Conservation (phyloP, 73 alveolate species). For the Symbiodinium pilosum region DNA sequence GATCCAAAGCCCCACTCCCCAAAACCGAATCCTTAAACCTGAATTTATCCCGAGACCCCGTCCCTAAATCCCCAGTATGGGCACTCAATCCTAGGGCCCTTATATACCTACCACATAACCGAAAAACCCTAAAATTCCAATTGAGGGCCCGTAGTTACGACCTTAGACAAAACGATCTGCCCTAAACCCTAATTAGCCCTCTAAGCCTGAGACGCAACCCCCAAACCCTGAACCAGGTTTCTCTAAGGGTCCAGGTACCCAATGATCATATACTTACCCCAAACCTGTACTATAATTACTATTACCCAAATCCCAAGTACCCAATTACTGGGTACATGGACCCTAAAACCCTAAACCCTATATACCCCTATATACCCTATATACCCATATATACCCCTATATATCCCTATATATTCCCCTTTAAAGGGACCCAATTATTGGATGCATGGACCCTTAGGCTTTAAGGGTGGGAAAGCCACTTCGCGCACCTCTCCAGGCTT, state of each 20-base stretch:
- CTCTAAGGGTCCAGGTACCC: too few species aligned
- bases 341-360: neutral
- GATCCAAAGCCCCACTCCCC: too few species aligned
- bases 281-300: neutral
- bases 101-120: too few species aligned
- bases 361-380: neutral
- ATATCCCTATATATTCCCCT: neutral
- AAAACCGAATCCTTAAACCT: too few species aligned
- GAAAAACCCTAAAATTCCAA: too few species aligned
- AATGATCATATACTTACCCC: too few species aligned
- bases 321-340: too few species aligned
- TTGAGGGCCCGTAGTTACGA: neutral
- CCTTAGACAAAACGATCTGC: neutral
- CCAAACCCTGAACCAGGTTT: neutral
- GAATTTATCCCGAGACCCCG: too few species aligned
- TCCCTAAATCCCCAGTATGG: too few species aligned
- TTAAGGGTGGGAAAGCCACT: too few species aligned
- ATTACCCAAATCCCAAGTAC: neutral
- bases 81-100: too few species aligned
- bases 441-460: neutral
- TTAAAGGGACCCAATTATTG: neutral
- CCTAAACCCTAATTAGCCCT: neutral
- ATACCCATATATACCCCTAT: neutral
- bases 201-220: neutral
- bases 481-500: constrained; percentile 72